Percentiles rank a stretch among this genome's conserved stretches.
These are phyloP conservation scores for Pseudogymnoascus sp. DNA, from an alignment of 2,329 filamentous ascomycete species.

Conservation along the genomic window DNA sequence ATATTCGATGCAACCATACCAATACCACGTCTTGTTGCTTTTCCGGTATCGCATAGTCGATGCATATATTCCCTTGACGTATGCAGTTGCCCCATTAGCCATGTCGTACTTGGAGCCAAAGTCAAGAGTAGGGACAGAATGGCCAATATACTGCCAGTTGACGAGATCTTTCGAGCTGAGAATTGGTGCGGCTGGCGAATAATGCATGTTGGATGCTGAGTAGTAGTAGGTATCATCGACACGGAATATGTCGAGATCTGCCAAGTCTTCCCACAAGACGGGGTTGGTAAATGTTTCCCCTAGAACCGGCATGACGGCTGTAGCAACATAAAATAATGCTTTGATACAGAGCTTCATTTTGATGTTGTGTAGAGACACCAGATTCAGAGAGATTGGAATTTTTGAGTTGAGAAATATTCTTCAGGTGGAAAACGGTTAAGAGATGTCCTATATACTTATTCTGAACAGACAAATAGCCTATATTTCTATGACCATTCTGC, in stretches of 20 bases:
- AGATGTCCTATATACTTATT: not conserved
- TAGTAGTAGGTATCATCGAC: slow-evolving; percentile 42
- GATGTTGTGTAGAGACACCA: not conserved
- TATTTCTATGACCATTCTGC: not conserved
- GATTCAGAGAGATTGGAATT: not conserved
- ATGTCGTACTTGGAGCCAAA: slow-evolving; percentile 46
- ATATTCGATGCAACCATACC: slow-evolving; percentile 49
- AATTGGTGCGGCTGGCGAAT: slow-evolving; percentile 44
- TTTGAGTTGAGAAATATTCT: not conserved
- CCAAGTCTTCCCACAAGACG: slow-evolving; percentile 46
- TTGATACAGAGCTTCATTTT: not conserved
- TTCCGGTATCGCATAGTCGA: slow-evolving; percentile 45
- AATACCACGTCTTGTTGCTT: slow-evolving; percentile 45
- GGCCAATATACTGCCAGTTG: slow-evolving; percentile 42
- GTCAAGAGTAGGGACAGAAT: slow-evolving; percentile 38
- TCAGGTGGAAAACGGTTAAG: not conserved
- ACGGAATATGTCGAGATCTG: slow-evolving; percentile 47
- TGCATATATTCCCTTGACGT: slow-evolving; percentile 50
- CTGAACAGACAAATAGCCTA: not conserved
- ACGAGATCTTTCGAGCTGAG: slow-evolving; percentile 48
- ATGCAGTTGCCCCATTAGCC: slow-evolving; percentile 35
- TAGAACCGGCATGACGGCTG: not conserved
- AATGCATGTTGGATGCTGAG: slow-evolving; percentile 38
- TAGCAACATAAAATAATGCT: not conserved
- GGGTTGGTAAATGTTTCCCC: slow-evolving; percentile 38